A percentile compares a stretch with the other conserved stretches of the same genome.
Conservation (phyloP, 2,329 filamentous ascomycete genomes). For the Biscogniauxia sp. region DNA sequence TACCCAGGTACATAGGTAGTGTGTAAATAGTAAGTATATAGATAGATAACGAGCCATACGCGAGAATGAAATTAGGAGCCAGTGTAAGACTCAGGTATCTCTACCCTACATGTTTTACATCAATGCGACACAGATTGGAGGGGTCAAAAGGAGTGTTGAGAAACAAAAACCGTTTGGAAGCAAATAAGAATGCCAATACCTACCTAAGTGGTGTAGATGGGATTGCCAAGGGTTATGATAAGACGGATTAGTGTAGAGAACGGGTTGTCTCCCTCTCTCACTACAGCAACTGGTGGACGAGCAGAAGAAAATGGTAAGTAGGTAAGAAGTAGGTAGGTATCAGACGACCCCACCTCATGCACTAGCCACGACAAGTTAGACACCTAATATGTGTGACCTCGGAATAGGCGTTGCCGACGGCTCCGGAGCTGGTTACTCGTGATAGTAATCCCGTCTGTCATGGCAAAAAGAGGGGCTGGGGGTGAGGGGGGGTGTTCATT, state of each 20-base stretch:
- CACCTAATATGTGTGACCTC: neutral
- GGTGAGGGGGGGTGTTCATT: neutral
- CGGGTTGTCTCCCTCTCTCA: neutral
- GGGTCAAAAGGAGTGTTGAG: neutral
- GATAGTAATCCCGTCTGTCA: neutral
- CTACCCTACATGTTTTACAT: neutral
- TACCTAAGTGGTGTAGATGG: neutral
- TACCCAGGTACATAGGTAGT: too few species aligned
- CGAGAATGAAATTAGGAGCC: neutral
- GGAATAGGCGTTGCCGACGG: neutral
- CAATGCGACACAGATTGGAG: conserved; percentile 5
- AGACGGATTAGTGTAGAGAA: neutral
- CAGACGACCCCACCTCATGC: neutral
- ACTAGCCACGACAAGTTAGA: neutral
- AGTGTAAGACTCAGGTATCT: conserved; percentile 5
- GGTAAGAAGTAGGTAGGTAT: neutral
- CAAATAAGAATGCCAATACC: neutral
- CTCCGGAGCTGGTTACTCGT: neutral
- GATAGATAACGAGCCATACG: neutral
- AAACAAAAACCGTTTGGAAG: neutral
- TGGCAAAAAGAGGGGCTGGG: neutral
- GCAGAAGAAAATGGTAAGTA: too few species aligned
- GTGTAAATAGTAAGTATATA: too few species aligned
- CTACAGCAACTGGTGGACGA: neutral
- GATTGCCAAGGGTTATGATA: neutral